phyloP scores from a whole-genome alignment of 2,329 filamentous ascomycete species.

The Colletotrichum tropicicola region DNA sequence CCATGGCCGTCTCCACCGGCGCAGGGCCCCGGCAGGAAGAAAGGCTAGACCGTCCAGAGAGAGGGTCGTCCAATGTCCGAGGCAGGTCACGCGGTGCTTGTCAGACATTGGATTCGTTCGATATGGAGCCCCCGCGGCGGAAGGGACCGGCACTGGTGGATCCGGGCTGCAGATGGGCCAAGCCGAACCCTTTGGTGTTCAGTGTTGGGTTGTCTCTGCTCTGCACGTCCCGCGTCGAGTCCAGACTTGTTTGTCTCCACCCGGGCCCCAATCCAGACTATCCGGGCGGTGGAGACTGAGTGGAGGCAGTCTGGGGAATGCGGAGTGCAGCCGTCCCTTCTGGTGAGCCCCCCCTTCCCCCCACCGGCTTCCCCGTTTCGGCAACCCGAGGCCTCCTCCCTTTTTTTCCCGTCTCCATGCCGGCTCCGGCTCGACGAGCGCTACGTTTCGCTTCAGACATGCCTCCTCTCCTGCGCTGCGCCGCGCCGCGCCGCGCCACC shows the following conservation, averaged over 20 bases:
- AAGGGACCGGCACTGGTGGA: not conserved
- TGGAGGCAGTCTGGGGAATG: conserved; percentile 9
- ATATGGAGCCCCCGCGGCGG: not conserved
- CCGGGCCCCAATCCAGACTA: not conserved
- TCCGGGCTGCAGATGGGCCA: too few relatives aligned
- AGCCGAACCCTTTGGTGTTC: too few relatives aligned
- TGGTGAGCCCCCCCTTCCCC: not conserved
- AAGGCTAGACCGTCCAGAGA: conserved; percentile 16
- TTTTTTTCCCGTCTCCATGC: conserved; percentile 34
- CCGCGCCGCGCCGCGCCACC: not conserved
- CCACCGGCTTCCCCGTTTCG: conserved; percentile 17
- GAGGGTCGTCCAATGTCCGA: conserved; percentile 18
- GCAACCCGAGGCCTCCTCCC: conserved; percentile 28
- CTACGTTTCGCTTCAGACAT: not conserved
- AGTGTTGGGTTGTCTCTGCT: too few relatives aligned
- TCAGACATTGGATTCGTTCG: conserved; percentile 12
- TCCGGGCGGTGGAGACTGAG: not conserved
- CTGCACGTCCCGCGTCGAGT: too few relatives aligned
- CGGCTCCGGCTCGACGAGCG: too few relatives aligned
- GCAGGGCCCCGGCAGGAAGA: not conserved
- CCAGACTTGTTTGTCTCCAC: conserved; percentile 2
- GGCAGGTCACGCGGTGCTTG: conserved; percentile 26
- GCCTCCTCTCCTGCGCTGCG: conserved; percentile 21
- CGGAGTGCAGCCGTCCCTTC: conserved; percentile 26
- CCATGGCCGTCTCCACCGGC: not conserved